A percentile compares a stretch with the other conserved stretches of the same genome.
Evolutionary conservation across 202 grass and related monocot species (phyloP).

Genomic region (Cymbopogon flexuosus): DNA sequence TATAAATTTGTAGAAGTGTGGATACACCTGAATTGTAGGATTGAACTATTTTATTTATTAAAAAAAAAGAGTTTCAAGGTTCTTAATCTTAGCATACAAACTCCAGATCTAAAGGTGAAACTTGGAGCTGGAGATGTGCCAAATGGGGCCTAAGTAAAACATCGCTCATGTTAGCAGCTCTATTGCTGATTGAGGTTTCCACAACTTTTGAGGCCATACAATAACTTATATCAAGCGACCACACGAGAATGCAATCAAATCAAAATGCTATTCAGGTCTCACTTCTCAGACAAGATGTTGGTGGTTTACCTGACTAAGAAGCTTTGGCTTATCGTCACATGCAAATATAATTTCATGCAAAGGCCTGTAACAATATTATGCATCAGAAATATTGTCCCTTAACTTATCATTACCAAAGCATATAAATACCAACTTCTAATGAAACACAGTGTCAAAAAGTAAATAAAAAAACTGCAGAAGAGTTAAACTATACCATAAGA

Average conservation of each 20-base stretch:
- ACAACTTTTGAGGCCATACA: background rate
- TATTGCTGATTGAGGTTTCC: slow-evolving; percentile 7
- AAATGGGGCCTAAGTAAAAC: background rate
- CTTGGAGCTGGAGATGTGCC: background rate
- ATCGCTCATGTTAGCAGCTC: background rate
- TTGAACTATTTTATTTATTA: background rate
- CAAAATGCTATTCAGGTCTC: background rate
- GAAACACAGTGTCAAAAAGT: background rate
- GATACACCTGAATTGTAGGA: background rate
- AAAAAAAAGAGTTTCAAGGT: background rate
- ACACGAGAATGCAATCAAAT: background rate
- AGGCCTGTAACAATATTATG: slow-evolving; percentile 45
- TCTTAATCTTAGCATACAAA: background rate
- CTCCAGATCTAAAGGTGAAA: background rate
- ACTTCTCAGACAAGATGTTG: slow-evolving; percentile 33
- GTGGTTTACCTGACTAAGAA: slow-evolving; percentile 78
- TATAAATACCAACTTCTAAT: slow-evolving; percentile 13
- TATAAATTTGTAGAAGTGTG: background rate
- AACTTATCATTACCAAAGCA: background rate
- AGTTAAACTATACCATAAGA: slow-evolving; percentile 5
- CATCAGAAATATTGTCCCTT: slow-evolving; percentile 35
- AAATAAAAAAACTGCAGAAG: background rate
- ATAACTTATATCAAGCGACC: background rate
- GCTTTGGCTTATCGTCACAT: slow-evolving; percentile 75
- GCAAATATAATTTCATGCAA: slow-evolving; percentile 80